A percentile compares a stretch with the other conserved stretches of the same genome.
These are phyloP conservation scores for Penicillium sp. DNA, from an alignment of 2,329 filamentous ascomycete genomes.

Conservation along the genomic window DNA sequence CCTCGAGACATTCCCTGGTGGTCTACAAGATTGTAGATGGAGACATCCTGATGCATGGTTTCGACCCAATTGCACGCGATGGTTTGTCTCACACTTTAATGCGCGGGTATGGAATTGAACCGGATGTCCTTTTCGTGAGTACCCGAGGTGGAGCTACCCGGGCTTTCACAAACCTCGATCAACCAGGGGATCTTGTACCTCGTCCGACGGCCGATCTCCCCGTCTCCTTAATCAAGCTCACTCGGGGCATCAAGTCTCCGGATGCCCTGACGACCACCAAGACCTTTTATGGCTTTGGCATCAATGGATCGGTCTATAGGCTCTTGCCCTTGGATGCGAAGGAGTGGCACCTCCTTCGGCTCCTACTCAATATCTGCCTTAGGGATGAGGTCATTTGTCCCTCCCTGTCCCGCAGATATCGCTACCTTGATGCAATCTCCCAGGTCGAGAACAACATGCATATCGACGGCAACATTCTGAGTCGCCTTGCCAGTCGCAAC, in stretches of 20 bases:
- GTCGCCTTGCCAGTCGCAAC: constrained; percentile 52
- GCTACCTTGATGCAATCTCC: constrained; percentile 31
- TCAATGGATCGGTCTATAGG: constrained; percentile 69
- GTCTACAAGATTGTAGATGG: constrained; percentile 45
- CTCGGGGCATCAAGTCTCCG: constrained; percentile 17
- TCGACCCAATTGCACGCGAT: constrained; percentile 35
- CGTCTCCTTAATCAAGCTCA: constrained; percentile 36
- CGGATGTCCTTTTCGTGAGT: constrained; percentile 51
- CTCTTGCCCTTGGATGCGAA: constrained; percentile 65
- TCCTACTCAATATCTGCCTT: constrained; percentile 69
- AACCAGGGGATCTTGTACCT: constrained; percentile 31
- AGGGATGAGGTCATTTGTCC: constrained; percentile 52
- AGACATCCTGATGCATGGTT: constrained; percentile 35
- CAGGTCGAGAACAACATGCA: constrained; percentile 57
- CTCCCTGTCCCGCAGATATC: constrained; percentile 42
- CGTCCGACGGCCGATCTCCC: constrained; percentile 37
- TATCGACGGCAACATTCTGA: constrained; percentile 66
- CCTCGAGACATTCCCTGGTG: constrained; percentile 54
- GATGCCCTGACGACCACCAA: constrained; percentile 28
- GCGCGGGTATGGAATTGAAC: constrained; percentile 32
- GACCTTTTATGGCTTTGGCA: constrained; percentile 63
- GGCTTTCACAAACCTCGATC: constrained; percentile 31
- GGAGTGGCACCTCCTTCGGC: constrained; percentile 67
- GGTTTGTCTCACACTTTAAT: constrained; percentile 38
- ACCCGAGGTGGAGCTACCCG: constrained; percentile 55